Evolutionary conservation across 768 basidiomycete species (phyloP).

Genomic region (Mycena olivaceomarginata): DNA sequence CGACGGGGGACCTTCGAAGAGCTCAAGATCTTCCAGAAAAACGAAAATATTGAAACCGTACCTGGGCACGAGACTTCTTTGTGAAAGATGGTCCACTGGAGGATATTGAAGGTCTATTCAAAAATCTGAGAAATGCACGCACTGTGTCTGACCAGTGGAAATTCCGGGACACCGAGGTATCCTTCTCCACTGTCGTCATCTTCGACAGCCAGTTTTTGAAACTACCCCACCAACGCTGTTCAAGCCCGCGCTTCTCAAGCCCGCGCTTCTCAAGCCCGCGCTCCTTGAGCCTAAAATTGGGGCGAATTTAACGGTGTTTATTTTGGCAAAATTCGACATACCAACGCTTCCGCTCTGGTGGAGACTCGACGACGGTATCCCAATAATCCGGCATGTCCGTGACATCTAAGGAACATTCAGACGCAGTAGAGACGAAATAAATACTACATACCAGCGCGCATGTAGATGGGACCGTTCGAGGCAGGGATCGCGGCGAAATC

Average conservation of each 20-base stretch:
- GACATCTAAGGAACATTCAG: neutral
- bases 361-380: slow-evolving; percentile 44
- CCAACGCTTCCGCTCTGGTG: slow-evolving; percentile 42
- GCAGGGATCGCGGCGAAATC: slow-evolving; percentile 44
- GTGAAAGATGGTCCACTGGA: slow-evolving; percentile 44
- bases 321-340: slow-evolving; percentile 25
- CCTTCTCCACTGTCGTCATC: slow-evolving; percentile 35
- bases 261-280: slow-evolving; percentile 40
- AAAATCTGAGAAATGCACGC: neutral
- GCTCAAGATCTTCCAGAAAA: too few relatives aligned
- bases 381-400: slow-evolving; percentile 41
- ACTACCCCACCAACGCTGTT: slow-evolving; percentile 47
- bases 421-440: neutral
- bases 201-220: slow-evolving; percentile 44
- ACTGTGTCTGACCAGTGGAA: slow-evolving; percentile 46
- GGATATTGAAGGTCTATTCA: neutral
- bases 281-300: slow-evolving; percentile 12
- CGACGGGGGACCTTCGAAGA: slow-evolving; percentile 29
- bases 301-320: neutral
- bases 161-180: slow-evolving; percentile 31
- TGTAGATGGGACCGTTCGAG: slow-evolving; percentile 34
- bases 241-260: slow-evolving; percentile 24
- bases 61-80: slow-evolving; percentile 33
- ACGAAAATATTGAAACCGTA: neutral
- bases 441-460: slow-evolving; percentile 19